These are phyloP conservation scores for Aureobasidium sp. DNA, from an alignment of 2,329 filamentous ascomycete species.

Conservation along the genomic window DNA sequence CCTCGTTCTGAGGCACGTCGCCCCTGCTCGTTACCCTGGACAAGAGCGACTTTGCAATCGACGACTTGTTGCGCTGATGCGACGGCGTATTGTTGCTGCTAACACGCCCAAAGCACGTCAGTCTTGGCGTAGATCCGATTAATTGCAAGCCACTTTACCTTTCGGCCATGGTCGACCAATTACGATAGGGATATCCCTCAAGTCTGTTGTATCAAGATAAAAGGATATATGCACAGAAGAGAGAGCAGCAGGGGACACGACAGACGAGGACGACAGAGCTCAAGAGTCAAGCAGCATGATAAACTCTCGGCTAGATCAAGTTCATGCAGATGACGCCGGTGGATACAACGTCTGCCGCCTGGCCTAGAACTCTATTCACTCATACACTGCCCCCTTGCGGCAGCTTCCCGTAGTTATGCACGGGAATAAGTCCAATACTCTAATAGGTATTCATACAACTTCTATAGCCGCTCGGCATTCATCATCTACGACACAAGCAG, in stretches of 20 bases:
- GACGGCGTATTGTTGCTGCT: conserved; percentile 13
- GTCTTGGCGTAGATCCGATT: neutral
- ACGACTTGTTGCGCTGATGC: conserved; percentile 44
- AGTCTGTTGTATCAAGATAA: neutral
- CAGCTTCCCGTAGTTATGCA: too few relatives aligned
- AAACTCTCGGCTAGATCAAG: neutral
- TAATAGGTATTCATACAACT: neutral
- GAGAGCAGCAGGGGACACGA: neutral
- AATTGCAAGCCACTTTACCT: neutral
- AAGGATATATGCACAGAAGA: neutral
- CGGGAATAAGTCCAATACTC: too few relatives aligned
- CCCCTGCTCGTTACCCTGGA: conserved; percentile 46
- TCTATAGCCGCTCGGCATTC: neutral
- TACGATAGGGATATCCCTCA: neutral
- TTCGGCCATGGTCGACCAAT: conserved; percentile 12
- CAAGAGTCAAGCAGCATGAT: neutral
- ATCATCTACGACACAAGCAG: conserved; percentile 54
- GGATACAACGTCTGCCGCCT: neutral
- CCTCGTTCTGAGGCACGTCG: conserved; percentile 26
- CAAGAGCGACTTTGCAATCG: conserved; percentile 48
- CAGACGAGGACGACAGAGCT: neutral
- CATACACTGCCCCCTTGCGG: neutral
- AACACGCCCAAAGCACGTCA: neutral
- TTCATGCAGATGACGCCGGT: neutral
- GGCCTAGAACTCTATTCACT: conserved; percentile 1